phyloP scores from a whole-genome alignment of 2,329 filamentous ascomycete genomes.

The Pseudogymnoascus sp. region DNA sequence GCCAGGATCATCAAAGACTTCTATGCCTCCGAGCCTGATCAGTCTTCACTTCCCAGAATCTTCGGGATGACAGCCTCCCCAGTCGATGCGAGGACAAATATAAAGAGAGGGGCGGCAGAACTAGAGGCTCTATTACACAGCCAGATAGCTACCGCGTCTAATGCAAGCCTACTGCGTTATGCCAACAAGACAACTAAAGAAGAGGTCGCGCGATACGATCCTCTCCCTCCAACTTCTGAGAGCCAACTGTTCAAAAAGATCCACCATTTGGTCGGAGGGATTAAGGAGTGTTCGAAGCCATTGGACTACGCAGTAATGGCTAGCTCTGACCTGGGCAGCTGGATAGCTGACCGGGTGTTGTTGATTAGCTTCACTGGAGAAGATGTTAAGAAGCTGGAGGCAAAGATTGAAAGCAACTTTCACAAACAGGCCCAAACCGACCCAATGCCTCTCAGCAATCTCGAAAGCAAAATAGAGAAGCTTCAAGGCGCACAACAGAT shows the following conservation, averaged over 20 bases:
- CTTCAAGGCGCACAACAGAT: constrained; percentile 52
- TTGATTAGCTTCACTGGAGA: constrained; percentile 57
- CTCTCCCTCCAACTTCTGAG: constrained; percentile 43
- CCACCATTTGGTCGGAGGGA: not conserved
- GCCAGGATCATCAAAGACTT: constrained; percentile 84
- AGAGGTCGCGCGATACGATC: constrained; percentile 47
- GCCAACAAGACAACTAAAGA: constrained; percentile 53
- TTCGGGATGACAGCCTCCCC: constrained; percentile 98
- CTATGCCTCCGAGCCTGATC: constrained; percentile 49
- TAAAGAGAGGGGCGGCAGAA: constrained; percentile 60
- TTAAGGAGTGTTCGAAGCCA: constrained; percentile 31
- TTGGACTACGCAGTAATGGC: constrained; percentile 47
- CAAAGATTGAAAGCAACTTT: constrained; percentile 41
- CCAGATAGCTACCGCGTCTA: constrained; percentile 69
- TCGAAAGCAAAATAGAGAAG: constrained; percentile 46
- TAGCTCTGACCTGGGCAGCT: constrained; percentile 63
- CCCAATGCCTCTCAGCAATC: constrained; percentile 27
- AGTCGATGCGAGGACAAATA: constrained; percentile 71
- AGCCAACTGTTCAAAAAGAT: constrained; percentile 55
- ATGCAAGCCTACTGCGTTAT: constrained; percentile 48
- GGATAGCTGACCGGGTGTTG: constrained; percentile 83
- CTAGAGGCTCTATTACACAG: constrained; percentile 73
- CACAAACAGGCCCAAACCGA: constrained; percentile 22
- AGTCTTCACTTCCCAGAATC: constrained; percentile 57
- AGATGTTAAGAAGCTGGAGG: constrained; percentile 53